Evolutionary conservation across 148 eudicot species (phyloP).

Genomic region (Amaranthus palmeri): DNA sequence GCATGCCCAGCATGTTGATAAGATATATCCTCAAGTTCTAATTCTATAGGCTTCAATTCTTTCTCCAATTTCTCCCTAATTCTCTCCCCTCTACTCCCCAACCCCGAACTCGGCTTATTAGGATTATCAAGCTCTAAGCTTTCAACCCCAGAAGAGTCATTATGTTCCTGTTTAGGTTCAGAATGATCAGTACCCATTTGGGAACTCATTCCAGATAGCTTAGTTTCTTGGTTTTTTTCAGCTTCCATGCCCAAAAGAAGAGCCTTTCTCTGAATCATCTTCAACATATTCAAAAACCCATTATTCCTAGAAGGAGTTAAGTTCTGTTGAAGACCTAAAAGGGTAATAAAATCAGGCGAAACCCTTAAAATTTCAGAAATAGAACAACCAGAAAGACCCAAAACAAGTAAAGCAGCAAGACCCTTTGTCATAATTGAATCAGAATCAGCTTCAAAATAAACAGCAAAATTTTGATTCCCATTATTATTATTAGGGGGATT

Average conservation of each 20-base stretch:
- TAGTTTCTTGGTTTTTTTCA: constrained; percentile 32
- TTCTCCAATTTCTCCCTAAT: constrained; percentile 57
- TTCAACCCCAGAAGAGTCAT: constrained; percentile 17
- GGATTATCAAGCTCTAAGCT: constrained; percentile 9
- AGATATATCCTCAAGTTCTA: constrained; percentile 71
- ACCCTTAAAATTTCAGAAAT: constrained; percentile 59
- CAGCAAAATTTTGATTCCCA: neutral
- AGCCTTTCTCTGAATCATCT: constrained; percentile 75
- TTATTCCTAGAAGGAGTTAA: constrained; percentile 82
- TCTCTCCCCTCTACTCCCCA: constrained; percentile 65
- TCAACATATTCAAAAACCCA: constrained; percentile 89
- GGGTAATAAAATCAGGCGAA: constrained; percentile 64
- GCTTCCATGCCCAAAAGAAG: constrained; percentile 50
- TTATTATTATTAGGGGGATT: constrained; percentile 24
- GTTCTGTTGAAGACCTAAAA: constrained; percentile 76
- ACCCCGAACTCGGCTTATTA: constrained; percentile 7
- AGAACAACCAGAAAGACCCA: constrained; percentile 73
- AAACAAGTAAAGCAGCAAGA: constrained; percentile 79
- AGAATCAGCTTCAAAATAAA: constrained; percentile 77
- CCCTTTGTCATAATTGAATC: constrained; percentile 83
- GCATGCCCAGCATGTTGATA: constrained; percentile 91
- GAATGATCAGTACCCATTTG: constrained; percentile 18
- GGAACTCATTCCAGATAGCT: constrained; percentile 11
- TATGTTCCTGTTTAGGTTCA: neutral
- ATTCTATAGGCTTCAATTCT: constrained; percentile 55